A percentile compares a stretch with the other conserved stretches of the same genome.
Evolutionary conservation across 140 eudicot species (phyloP).

Genomic region (Stevia rebaudiana): DNA sequence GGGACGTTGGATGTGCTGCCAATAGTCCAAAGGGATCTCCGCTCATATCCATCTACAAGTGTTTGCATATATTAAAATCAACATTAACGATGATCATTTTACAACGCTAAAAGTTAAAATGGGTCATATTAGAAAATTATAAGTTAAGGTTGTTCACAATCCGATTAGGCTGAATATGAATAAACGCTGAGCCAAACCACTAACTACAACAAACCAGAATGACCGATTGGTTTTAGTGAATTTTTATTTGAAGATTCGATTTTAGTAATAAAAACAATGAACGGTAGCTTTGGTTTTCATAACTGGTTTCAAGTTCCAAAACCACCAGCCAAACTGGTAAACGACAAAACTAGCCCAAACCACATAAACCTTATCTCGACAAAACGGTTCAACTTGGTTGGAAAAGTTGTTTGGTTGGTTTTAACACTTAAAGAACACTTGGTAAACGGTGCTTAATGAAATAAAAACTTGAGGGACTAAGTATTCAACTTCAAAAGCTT

Average conservation of each 20-base stretch:
- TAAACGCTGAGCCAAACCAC: too few relatives aligned
- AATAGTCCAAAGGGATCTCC: constrained; percentile 64
- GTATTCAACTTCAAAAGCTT: neutral
- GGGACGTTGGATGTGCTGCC: constrained; percentile 68
- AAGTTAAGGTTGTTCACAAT: too few relatives aligned
- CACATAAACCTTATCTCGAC: neutral
- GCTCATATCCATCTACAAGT: constrained; percentile 61
- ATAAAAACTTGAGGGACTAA: constrained; percentile 1
- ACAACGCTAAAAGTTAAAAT: neutral
- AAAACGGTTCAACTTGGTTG: neutral
- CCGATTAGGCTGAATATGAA: too few relatives aligned
- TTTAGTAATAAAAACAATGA: too few relatives aligned
- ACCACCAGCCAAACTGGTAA: neutral
- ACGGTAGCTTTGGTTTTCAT: too few relatives aligned
- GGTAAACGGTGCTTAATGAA: neutral
- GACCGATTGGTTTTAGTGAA: too few relatives aligned
- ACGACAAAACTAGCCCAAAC: neutral
- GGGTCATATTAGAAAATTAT: too few relatives aligned
- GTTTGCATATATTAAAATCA: neutral
- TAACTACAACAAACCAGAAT: too few relatives aligned
- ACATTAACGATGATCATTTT: neutral
- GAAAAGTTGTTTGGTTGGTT: neutral
- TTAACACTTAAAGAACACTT: neutral
- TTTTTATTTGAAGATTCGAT: too few relatives aligned
- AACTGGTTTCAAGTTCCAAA: neutral